Conservation (phyloP, 768 basidiomycete species). For the Tubosaeta brunneosetosa region DNA sequence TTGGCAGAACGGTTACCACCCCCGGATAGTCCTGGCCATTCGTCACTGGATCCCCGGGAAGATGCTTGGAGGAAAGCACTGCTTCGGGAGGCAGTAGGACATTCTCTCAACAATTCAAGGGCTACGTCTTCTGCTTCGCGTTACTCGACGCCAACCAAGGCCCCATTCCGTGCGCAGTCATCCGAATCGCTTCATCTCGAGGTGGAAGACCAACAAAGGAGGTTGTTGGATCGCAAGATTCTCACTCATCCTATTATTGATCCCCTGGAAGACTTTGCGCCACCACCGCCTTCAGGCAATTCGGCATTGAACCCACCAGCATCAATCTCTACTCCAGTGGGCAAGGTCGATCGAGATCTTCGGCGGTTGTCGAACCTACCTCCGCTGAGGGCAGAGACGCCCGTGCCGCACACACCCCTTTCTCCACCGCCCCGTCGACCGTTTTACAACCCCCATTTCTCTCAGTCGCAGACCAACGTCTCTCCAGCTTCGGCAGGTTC, state of each 20-base stretch:
- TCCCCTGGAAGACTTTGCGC: slow-evolving; percentile 29
- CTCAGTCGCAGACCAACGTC: slow-evolving; percentile 55
- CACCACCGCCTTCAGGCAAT: slow-evolving; percentile 15
- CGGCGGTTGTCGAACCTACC: slow-evolving; percentile 39
- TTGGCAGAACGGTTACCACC: slow-evolving; percentile 72
- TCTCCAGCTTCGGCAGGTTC: slow-evolving; percentile 15
- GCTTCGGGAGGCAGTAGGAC: slow-evolving; percentile 72
- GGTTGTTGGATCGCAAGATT: slow-evolving; percentile 41
- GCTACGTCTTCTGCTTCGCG: slow-evolving; percentile 35
- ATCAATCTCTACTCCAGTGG: slow-evolving; percentile 13
- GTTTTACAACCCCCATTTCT: slow-evolving; percentile 40
- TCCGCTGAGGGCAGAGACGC: slow-evolving; percentile 61
- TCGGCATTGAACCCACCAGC: slow-evolving; percentile 6
- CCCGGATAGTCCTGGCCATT: slow-evolving; percentile 55
- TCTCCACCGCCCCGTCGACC: slow-evolving; percentile 59
- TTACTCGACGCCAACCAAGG: slow-evolving; percentile 36
- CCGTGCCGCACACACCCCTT: slow-evolving; percentile 57
- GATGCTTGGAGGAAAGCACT: slow-evolving; percentile 74
- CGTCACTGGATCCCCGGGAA: slow-evolving; percentile 50
- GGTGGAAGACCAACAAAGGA: slow-evolving; percentile 22
- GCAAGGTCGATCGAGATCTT: slow-evolving; percentile 26
- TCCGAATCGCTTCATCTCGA: slow-evolving; percentile 20
- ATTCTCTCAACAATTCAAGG: slow-evolving; percentile 61
- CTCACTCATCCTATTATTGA: slow-evolving; percentile 38
- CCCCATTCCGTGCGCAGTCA: slow-evolving; percentile 18